These are phyloP conservation scores for Dryas alaskensis DNA, from an alignment of 306 rosid genomes.

Conservation along the genomic window DNA sequence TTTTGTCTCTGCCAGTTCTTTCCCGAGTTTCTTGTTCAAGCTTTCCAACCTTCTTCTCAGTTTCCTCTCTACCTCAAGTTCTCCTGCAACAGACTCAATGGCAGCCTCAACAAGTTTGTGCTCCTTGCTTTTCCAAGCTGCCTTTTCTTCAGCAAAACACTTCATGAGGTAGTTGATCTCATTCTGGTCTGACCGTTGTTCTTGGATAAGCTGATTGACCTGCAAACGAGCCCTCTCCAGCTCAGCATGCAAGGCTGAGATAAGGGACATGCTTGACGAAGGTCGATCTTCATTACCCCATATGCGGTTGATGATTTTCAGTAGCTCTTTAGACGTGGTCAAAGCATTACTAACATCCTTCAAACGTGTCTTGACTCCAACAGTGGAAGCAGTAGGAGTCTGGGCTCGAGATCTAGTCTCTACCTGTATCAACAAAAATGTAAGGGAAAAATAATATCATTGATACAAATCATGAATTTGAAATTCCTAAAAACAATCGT, in stretches of 20 bases:
- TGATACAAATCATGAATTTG: neutral
- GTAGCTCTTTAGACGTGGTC: constrained; percentile 86
- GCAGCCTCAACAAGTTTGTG: constrained; percentile 88
- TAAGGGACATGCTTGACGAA: constrained; percentile 84
- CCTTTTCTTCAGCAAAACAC: constrained; percentile 92
- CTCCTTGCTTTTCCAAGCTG: constrained; percentile 87
- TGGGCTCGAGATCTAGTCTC: constrained; percentile 85
- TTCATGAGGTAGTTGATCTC: constrained; percentile 81
- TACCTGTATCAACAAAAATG: constrained; percentile 45
- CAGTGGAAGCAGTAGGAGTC: constrained; percentile 56
- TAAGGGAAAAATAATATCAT: neutral
- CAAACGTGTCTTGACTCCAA: constrained; percentile 63
- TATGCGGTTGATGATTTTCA: constrained; percentile 85
- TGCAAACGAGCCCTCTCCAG: constrained; percentile 90
- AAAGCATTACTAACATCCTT: constrained; percentile 90
- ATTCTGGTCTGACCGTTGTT: constrained; percentile 71
- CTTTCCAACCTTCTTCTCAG: constrained; percentile 81
- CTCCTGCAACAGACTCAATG: constrained; percentile 88
- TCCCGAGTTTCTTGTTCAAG: constrained; percentile 92
- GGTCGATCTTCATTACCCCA: constrained; percentile 92
- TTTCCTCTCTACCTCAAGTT: constrained; percentile 87
- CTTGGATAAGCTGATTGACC: constrained; percentile 91
- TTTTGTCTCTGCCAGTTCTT: constrained; percentile 88
- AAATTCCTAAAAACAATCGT: neutral
- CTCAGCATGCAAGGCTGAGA: constrained; percentile 90